Evolutionary conservation across 2,329 filamentous ascomycete genomes (phyloP).

Genomic region (Capronia coronata): DNA sequence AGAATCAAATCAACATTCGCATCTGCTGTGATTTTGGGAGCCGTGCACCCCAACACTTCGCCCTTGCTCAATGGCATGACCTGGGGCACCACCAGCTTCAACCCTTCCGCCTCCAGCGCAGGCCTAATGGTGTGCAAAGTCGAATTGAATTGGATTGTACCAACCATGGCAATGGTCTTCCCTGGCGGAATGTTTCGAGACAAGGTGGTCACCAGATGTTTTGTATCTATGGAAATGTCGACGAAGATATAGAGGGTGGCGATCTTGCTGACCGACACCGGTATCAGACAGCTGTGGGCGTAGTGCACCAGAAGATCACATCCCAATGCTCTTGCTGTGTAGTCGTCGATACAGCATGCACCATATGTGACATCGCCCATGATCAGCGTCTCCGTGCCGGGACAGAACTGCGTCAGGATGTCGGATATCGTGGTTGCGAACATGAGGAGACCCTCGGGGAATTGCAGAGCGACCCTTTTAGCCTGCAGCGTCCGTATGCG

Average conservation of each 20-base stretch:
- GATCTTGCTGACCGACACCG: constrained; percentile 92
- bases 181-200: constrained; percentile 79
- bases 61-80: constrained; percentile 89
- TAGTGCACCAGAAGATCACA: constrained; percentile 96
- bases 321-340: constrained; percentile 85
- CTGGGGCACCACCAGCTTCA: constrained; percentile 79
- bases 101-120: constrained; percentile 74
- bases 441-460: constrained; percentile 88
- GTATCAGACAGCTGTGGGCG: constrained; percentile 92
- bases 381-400: constrained; percentile 84
- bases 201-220: constrained; percentile 77
- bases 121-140: constrained; percentile 81
- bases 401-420: constrained; percentile 89
- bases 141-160: constrained; percentile 97
- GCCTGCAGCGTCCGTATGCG: constrained; percentile 74
- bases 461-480: constrained; percentile 85
- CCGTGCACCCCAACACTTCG: constrained; percentile 96
- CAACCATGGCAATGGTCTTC: constrained; percentile 86
- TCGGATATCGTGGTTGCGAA: constrained; percentile 98
- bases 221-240: constrained; percentile 89
- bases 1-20: constrained; percentile 66
- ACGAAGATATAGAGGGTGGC: constrained; percentile 98
- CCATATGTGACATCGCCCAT: constrained; percentile 99
- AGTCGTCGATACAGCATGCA: constrained; percentile 97
- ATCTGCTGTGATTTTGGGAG: constrained; percentile 59